These are phyloP conservation scores for Starmerella floris DNA, from an alignment of 805 yeast species.

Conservation along the genomic window DNA sequence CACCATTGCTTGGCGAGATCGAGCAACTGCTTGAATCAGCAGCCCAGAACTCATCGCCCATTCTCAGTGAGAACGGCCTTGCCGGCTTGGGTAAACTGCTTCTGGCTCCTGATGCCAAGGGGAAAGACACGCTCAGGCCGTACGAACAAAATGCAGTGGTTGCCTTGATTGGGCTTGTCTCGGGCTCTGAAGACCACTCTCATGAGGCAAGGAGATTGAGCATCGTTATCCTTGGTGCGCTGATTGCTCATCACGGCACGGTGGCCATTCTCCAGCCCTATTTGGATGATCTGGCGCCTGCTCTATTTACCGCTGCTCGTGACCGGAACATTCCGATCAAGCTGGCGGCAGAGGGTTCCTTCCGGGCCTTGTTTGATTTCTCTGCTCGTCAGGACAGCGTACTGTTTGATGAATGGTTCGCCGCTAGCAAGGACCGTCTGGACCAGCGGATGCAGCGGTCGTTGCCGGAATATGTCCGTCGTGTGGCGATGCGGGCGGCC, in stretches of 20 bases:
- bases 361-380: conserved; percentile 53
- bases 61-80: conserved; percentile 54
- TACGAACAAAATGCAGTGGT: conserved; percentile 30
- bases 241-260: conserved; percentile 48
- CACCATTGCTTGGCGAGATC: conserved; percentile 20
- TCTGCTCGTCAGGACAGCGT: conserved; percentile 43
- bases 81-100: conserved; percentile 72
- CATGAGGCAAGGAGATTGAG: conserved; percentile 69
- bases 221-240: conserved; percentile 59
- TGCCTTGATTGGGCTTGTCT: conserved; percentile 37
- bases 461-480: conserved; percentile 71
- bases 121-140: conserved; percentile 19
- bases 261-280: conserved; percentile 39
- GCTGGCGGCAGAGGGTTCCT: conserved; percentile 87
- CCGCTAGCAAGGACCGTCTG: conserved; percentile 24
- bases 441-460: conserved; percentile 39
- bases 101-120: conserved; percentile 26
- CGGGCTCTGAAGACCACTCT: conserved; percentile 48
- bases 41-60: conserved; percentile 17
- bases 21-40: conserved; percentile 3
- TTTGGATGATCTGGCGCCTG: conserved; percentile 47
- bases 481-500: conserved; percentile 83
- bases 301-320: conserved; percentile 70
- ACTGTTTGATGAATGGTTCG: conserved; percentile 54
- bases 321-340: conserved; percentile 85